Percentiles rank a stretch among this genome's conserved stretches.
Conservation (phyloP, 23 red algal genomes). For the Porphyridium purpureum region DNA sequence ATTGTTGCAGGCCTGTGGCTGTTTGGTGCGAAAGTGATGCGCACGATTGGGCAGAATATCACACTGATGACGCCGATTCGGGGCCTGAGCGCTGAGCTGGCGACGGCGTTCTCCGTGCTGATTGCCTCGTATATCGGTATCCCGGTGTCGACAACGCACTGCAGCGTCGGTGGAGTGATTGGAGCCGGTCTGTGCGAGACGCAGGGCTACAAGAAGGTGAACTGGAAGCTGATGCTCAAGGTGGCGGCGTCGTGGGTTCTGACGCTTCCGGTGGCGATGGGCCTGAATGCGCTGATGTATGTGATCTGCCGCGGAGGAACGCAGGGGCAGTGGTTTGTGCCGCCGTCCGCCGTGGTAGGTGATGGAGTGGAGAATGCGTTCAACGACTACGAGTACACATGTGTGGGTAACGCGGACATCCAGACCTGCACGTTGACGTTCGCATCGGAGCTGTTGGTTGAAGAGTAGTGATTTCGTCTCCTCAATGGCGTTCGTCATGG, state of each 20-base stretch:
- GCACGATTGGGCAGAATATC: conserved; percentile 7
- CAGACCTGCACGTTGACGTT: no score
- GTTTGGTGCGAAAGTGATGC: conserved; percentile 10
- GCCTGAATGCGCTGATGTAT: not conserved
- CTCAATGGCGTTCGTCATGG: no score
- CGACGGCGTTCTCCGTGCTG: conserved; percentile 18
- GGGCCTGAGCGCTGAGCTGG: conserved; percentile 7
- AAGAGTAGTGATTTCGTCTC: no score
- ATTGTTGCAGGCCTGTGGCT: conserved; percentile 1
- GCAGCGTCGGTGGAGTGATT: conserved; percentile 49
- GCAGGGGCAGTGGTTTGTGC: no score
- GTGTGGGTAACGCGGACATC: no score
- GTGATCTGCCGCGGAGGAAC: conserved; percentile 1
- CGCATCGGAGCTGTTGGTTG: no score
- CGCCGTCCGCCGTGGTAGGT: no score
- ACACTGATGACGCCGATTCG: conserved; percentile 5
- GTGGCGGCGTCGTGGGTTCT: not conserved
- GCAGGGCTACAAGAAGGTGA: not conserved
- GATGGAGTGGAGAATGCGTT: no score
- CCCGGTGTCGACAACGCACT: conserved; percentile 83
- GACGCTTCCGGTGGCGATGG: not conserved
- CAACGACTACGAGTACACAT: no score
- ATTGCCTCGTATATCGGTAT: conserved; percentile 46
- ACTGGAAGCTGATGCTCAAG: not conserved
- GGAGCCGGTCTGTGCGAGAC: conserved; percentile 30